phyloP scores from a whole-genome alignment of 208 protist species.

The Lotmaria passim region DNA sequence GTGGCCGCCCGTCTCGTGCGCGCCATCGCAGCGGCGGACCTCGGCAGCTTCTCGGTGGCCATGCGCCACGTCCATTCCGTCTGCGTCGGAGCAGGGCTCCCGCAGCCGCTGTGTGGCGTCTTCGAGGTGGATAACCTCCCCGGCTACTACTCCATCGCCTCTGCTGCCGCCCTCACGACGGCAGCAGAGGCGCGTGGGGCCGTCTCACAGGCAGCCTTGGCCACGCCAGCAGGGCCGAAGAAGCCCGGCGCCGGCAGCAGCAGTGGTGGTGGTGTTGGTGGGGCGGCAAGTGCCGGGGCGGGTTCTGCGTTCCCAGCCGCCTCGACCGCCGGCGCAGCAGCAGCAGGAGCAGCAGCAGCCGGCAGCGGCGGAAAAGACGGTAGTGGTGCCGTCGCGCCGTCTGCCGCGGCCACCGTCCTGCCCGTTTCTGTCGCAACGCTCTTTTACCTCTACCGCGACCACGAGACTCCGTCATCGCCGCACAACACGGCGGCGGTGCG shows the following conservation, averaged over 20 bases:
- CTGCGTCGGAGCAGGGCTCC: conserved; percentile 60
- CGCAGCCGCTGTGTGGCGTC: conserved; percentile 30
- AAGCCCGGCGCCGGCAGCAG: neutral
- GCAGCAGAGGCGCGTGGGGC: neutral
- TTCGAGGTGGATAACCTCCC: conserved; percentile 18
- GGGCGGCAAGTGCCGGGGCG: neutral
- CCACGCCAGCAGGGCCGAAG: conserved; percentile 1
- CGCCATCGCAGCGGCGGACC: conserved; percentile 58
- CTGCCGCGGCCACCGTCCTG: conserved; percentile 11
- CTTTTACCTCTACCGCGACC: conserved; percentile 27
- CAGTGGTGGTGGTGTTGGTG: conserved; percentile 1
- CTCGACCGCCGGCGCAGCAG: no score
- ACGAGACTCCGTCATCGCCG: conserved; percentile 24
- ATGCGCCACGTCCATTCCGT: conserved; percentile 60
- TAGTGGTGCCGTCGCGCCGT: neutral
- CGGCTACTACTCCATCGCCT: conserved; percentile 33
- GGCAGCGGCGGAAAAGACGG: neutral
- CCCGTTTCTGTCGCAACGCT: conserved; percentile 6
- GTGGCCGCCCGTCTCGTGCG: conserved; percentile 71
- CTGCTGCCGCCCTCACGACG: no score
- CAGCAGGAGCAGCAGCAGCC: neutral
- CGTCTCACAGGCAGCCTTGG: neutral
- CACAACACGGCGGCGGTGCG: conserved; percentile 35
- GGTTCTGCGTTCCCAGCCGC: no score
- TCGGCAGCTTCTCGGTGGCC: conserved; percentile 61